Percentiles rank a stretch among this genome's conserved stretches.
Conservation (phyloP, 441 rosid species). For the Populus hybrid region DNA sequence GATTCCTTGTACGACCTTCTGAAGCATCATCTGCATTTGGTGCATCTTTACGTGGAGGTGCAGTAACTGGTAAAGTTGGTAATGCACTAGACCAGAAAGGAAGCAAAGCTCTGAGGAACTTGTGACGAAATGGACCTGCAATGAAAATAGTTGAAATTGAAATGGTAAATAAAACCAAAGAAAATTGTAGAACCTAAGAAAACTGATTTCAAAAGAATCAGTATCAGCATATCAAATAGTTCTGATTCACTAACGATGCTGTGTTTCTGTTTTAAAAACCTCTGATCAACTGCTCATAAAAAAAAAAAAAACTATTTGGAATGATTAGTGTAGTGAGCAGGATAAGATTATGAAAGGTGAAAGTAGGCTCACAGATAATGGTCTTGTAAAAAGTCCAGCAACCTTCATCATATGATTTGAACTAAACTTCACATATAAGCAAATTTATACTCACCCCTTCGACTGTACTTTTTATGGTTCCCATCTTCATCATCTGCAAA, state of each 20-base stretch:
- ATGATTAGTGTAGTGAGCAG: background rate
- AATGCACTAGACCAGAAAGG: constrained; percentile 98
- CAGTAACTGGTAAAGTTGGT: constrained; percentile 94
- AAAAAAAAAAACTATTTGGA: background rate
- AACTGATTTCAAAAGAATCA: constrained; percentile 1
- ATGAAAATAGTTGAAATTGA: constrained; percentile 9
- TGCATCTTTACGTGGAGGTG: constrained; percentile 81
- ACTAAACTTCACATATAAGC: background rate
- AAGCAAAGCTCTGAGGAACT: constrained; percentile 87
- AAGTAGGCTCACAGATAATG: background rate
- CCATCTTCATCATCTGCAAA: constrained; percentile 97
- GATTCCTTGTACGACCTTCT: constrained; percentile 69
- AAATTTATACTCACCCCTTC: constrained; percentile 62
- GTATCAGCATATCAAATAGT: background rate
- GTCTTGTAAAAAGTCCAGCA: background rate
- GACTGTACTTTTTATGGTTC: constrained; percentile 69
- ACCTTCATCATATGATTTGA: constrained; percentile 5
- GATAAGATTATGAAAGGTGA: background rate
- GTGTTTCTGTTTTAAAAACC: background rate
- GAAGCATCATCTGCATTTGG: constrained; percentile 56
- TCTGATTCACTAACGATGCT: background rate
- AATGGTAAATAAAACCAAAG: background rate
- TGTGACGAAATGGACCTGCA: constrained; percentile 86
- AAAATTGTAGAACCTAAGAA: background rate
- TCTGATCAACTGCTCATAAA: constrained; percentile 1